Conservation (phyloP, 1,284 basidiomycete species). For the Microbotryum saponariae region DNA sequence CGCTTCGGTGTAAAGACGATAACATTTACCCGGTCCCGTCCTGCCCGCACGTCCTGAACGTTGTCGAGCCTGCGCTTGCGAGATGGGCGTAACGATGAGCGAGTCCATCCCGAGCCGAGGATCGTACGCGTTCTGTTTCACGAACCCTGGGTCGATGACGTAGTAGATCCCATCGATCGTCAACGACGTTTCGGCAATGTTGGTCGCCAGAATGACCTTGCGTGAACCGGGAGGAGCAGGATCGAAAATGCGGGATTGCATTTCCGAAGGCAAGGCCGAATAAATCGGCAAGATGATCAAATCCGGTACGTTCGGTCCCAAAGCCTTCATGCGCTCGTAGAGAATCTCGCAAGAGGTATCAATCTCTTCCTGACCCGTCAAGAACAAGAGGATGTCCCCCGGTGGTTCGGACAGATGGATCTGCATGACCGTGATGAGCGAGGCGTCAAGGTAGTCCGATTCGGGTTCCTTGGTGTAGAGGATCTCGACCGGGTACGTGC, state of each 20-base stretch:
- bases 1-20: constrained; percentile 93
- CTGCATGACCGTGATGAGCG: constrained; percentile 97
- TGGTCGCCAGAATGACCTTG: constrained; percentile 96
- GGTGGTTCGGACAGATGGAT: constrained; percentile 97
- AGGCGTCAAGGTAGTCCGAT: constrained; percentile 95
- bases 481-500: constrained; percentile 95
- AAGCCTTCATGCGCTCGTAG: constrained; percentile 94
- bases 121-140: constrained; percentile 98
- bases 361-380: constrained; percentile 98
- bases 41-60: constrained; percentile 91
- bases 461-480: constrained; percentile 98
- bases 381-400: constrained; percentile 91
- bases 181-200: constrained; percentile 96
- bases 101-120: constrained; percentile 97
- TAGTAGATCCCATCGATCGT: constrained; percentile 99
- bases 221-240: constrained; percentile 92
- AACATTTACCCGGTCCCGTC: constrained; percentile 97
- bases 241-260: constrained; percentile 95
- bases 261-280: constrained; percentile 93
- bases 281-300: constrained; percentile 95
- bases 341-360: constrained; percentile 95
- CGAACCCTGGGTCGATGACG: constrained; percentile 90
- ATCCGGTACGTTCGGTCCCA: constrained; percentile 94
- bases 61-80: constrained; percentile 94
- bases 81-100: constrained; percentile 95